Conservation (phyloP, 1,284 basidiomycete genomes). For the Ustanciosporium gigantosporum region DNA sequence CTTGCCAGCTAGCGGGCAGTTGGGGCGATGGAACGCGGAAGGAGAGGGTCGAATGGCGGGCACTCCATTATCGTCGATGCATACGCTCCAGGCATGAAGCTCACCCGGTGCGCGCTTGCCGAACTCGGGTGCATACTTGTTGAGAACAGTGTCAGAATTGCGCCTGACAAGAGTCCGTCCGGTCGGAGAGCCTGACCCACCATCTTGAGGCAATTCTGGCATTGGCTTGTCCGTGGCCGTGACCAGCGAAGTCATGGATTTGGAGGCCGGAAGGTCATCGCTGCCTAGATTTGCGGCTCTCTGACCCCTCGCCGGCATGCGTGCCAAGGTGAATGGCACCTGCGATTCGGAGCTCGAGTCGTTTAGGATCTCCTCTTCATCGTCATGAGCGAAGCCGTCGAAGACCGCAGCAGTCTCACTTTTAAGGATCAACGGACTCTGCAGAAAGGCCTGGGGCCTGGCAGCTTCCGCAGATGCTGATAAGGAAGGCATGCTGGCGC, state of each 20-base stretch:
- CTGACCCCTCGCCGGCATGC: too few species aligned
- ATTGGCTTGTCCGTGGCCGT: conserved; percentile 7
- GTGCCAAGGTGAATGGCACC: neutral
- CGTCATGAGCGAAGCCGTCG: conserved; percentile 20
- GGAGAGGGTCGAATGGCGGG: conserved; percentile 24
- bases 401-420: too few species aligned
- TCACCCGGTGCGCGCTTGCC: conserved; percentile 25
- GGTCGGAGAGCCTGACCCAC: conserved; percentile 1
- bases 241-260: too few species aligned
- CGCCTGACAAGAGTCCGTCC: conserved; percentile 6
- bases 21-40: conserved; percentile 29
- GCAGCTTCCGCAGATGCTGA: conserved; percentile 1
- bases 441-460: conserved; percentile 9
- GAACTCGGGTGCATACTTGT: conserved; percentile 6
- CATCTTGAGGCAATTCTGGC: conserved; percentile 1
- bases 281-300: too few species aligned
- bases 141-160: conserved; percentile 25
- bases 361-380: conserved; percentile 14
- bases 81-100: conserved; percentile 38
- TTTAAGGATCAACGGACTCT: conserved; percentile 24
- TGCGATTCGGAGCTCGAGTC: conserved; percentile 11
- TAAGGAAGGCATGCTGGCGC: conserved; percentile 13
- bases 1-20: conserved; percentile 25
- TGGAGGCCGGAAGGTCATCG: too few species aligned
- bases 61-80: conserved; percentile 17